A percentile compares a stretch with the other conserved stretches of the same genome.
phyloP scores from a whole-genome alignment of 2,329 filamentous ascomycete genomes.

The Thelonectria olida region DNA sequence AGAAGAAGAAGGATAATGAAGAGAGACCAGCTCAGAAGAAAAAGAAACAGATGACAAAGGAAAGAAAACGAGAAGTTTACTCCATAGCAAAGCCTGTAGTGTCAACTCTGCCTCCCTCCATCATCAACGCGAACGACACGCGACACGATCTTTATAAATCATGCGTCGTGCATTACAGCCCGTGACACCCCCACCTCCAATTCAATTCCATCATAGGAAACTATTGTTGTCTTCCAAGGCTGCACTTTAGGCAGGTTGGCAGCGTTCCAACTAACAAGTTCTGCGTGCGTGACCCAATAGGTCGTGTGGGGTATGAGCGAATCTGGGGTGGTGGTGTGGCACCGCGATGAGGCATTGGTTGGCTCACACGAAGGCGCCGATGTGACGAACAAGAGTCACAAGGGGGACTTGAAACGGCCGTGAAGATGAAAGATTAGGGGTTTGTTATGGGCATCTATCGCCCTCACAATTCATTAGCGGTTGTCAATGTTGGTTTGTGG shows the following conservation, averaged over 20 bases:
- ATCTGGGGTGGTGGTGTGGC: not conserved
- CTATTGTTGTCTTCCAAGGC: not conserved
- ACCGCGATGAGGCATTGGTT: constrained; percentile 12
- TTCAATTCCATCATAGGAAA: not conserved
- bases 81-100: not conserved
- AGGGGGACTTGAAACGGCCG: constrained; percentile 3
- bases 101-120: too few species aligned
- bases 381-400: not conserved
- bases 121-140: too few species aligned
- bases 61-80: not conserved
- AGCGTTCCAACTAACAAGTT: too few species aligned
- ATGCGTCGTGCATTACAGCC: not conserved
- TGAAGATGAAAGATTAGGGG: not conserved
- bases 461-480: too few species aligned
- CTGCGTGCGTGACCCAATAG: constrained; percentile 16
- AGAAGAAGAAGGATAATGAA: not conserved
- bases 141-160: not conserved
- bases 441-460: not conserved
- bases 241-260: not conserved
- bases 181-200: not conserved
- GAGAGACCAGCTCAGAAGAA: not conserved
- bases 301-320: constrained; percentile 7
- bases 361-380: not conserved
- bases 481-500: not conserved
- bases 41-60: not conserved